phyloP scores from a whole-genome alignment of 352 stramenopile species.

The Phytophthora hybrid region DNA sequence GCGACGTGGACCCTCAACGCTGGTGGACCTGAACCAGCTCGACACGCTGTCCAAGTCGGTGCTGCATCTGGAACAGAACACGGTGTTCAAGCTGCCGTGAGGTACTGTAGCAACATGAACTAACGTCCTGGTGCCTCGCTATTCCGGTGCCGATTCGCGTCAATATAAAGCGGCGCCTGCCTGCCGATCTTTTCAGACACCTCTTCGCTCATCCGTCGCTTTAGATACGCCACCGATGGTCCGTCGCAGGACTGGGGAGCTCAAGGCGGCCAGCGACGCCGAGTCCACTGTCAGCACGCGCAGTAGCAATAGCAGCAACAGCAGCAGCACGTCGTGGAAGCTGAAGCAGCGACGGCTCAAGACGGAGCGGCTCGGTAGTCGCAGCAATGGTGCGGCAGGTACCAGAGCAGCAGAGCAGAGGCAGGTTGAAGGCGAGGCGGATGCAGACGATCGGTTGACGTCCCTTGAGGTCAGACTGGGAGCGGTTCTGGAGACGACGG shows the following conservation, averaged over 20 bases:
- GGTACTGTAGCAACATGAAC: background rate
- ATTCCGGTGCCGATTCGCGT: background rate
- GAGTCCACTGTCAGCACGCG: constrained; percentile 41
- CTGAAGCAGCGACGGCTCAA: constrained; percentile 26
- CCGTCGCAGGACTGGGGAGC: constrained; percentile 22
- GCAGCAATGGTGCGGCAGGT: background rate
- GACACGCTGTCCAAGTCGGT: constrained; percentile 73
- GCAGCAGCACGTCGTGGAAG: constrained; percentile 26
- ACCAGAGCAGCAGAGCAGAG: background rate
- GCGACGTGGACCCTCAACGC: constrained; percentile 24
- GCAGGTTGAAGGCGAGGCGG: background rate
- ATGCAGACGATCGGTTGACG: constrained; percentile 8
- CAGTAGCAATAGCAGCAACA: constrained; percentile 35
- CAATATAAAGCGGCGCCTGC: constrained; percentile 33
- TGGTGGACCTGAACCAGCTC: constrained; percentile 62
- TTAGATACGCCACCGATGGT: constrained; percentile 29
- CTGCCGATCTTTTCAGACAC: constrained; percentile 38
- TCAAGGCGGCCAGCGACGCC: constrained; percentile 32
- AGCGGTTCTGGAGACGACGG: constrained; percentile 60
- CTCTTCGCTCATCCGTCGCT: constrained; percentile 15
- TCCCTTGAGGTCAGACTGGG: constrained; percentile 30
- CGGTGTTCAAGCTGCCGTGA: constrained; percentile 65
- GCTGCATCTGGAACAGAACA: constrained; percentile 80
- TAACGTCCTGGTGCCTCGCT: background rate
- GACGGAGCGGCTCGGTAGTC: too few relatives aligned